Evolutionary conservation across 2,329 filamentous ascomycete genomes (phyloP), one percentile per base, ranked within the genome.

Genomic region (Cadophora malorum): DNA sequence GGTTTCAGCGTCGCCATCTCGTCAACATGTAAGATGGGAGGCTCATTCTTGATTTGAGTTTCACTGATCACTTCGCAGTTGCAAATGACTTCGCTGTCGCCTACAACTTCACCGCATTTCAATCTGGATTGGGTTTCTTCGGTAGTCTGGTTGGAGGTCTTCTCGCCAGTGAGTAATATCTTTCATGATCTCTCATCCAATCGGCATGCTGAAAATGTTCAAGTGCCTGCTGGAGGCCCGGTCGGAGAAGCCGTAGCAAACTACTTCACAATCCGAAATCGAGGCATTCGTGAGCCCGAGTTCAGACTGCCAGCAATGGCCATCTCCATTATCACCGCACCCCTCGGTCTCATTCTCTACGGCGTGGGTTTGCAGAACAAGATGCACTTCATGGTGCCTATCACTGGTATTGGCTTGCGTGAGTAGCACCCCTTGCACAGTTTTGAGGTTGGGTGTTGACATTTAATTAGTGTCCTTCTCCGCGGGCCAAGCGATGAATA

Each of bases 1-100:
- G 85, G 85, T 0, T 87, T 87, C 73, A 75, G 86, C 1, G 82
- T 85, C 0, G 85, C 85, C 10, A 82, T 87, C 16, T 82, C 83
- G 0, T 84, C 85, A 53, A 86, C 86, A 63, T 83, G 69, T 68
- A 64, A 41, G 59, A 61, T 61, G 16, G 8, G 12, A 25, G 60
- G 10, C 10, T 23, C 8, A 16, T 16, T 62, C n/a, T 41, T 5
- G 6, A 8, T 10, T 12, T 38, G 5, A 19, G 19, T 1, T 25
- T 19, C n/a, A 47, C 21, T 61, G 35, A 35, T 45, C 21, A 25
- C 14, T 23, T 41, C 28, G 5, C 16, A 70, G 69, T 83, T 4
- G 79, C 80, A 5, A 73, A 79, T 0, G 83, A 83, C 0, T 84
- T 81, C 66, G 56, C 74, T 2, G 63, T 71, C 2, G 76, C 81